Base-by-base conservation (phyloP, 1,284 basidiomycete genomes). In the Bjerkandera adusta region DNA sequence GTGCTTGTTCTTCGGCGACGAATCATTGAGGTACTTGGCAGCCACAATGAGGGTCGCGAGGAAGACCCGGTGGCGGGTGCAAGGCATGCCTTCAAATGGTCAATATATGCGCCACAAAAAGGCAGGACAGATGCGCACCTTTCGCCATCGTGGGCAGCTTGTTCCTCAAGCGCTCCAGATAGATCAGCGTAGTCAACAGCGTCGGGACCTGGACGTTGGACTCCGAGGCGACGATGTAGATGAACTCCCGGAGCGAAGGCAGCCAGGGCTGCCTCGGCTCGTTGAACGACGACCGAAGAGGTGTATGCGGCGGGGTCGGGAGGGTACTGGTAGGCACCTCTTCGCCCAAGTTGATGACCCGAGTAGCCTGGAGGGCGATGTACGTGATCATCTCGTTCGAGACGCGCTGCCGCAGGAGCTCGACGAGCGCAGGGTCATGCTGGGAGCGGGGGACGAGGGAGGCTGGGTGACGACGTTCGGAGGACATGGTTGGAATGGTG, bases 21-120 rank as follows among this genome's bases (percentile, higher is more conserved):
- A 92, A 71, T 98, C 95, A 70, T 99, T 97, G 62, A 98, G 81
- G 69, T 98, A 98, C 72, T 99, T 99, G 57, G 94, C 89, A 24
- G 96, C 88, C 40, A 95, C 90, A 67, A 99, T 98, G 60, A 98
- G 83, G 0, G 90, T 87, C 30, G 96, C 95, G 56, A 99, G 79
- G 70, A 99, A 97, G 53, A 98, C 88, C 40, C 96, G 88, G 67
- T 97, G 95, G 43, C 92, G 82, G 4, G 95, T 95, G 68, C 91
- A 96, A 20, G 89, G 82, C 76, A 95, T 86, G 42, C 90, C 92
- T 89, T 55, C 33, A 21, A 46, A 25, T 33, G 24, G 43, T 47
- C 11, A 38, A 36, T 33, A 42, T 32, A 44, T 45, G 20, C 47
- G 45, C 26, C 36, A 41, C 45, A 43, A 48, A 37, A 21, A 46